Conservation (phyloP, 2,329 filamentous ascomycete genomes). For the Calonectria hawksworthii region DNA sequence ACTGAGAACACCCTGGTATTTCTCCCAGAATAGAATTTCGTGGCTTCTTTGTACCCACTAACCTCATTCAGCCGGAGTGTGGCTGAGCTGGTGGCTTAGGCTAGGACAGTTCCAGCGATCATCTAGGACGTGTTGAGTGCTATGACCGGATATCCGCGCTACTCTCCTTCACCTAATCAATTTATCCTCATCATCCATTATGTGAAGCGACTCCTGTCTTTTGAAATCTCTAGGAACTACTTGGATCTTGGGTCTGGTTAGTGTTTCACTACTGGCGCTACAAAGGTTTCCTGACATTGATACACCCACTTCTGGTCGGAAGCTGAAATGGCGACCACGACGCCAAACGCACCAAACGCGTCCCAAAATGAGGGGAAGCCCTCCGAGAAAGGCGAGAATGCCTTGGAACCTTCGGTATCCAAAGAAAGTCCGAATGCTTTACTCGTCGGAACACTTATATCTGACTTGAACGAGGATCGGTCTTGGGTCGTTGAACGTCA, state of each 20-base stretch:
- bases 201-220: not conserved
- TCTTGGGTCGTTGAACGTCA: not conserved
- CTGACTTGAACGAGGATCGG: not conserved
- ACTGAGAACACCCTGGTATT: too few relatives aligned
- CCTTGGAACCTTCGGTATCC: not conserved
- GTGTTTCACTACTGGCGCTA: not conserved
- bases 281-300: not conserved
- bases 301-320: not conserved
- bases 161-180: not conserved
- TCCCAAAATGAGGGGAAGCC: not conserved
- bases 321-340: not conserved
- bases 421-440: not conserved
- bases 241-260: not conserved
- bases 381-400: too few relatives aligned
- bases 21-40: not conserved
- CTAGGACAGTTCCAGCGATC: not conserved
- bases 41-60: not conserved
- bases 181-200: not conserved
- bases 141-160: not conserved
- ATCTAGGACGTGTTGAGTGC: not conserved
- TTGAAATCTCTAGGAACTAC: not conserved
- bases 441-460: not conserved
- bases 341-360: not conserved
- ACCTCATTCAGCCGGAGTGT: not conserved
- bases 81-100: not conserved